These are phyloP conservation scores for Symbiodinium pilosum DNA, from an alignment of 73 alveolate genomes.

Conservation along the genomic window DNA sequence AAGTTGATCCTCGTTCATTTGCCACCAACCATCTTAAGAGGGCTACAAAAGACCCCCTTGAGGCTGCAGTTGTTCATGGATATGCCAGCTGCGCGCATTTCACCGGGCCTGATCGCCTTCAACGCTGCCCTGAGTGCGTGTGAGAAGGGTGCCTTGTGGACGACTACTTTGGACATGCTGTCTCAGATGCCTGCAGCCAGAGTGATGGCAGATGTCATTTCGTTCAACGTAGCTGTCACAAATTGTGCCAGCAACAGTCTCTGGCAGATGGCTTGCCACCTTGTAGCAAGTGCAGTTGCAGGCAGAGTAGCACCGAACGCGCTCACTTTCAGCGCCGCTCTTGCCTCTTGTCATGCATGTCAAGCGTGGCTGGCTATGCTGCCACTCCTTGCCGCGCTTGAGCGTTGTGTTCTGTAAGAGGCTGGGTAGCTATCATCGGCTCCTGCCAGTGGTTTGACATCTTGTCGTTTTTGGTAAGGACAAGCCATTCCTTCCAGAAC, in stretches of 20 bases:
- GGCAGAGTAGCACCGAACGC: not conserved
- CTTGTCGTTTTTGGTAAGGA: too few species aligned
- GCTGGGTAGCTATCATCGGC: not conserved
- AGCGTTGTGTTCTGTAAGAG: not conserved
- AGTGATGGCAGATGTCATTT: not conserved
- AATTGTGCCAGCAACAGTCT: not conserved
- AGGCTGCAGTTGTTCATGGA: not conserved
- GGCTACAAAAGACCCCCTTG: too few species aligned
- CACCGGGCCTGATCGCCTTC: not conserved
- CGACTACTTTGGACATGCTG: not conserved
- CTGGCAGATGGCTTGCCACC: not conserved
- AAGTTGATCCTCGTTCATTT: too few species aligned
- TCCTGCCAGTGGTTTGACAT: too few species aligned
- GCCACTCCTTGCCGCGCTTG: not conserved
- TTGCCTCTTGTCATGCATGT: not conserved
- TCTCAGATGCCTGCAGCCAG: not conserved
- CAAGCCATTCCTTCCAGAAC: too few species aligned
- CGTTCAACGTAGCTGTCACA: not conserved
- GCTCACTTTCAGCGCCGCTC: not conserved
- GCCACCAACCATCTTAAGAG: too few species aligned
- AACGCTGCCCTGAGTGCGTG: slow-evolving; percentile 3
- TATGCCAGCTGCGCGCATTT: not conserved
- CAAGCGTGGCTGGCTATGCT: not conserved
- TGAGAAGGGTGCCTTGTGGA: not conserved
- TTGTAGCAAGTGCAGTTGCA: not conserved